These are phyloP conservation scores for Plectosphaerella plurivora DNA, from an alignment of 2,329 filamentous ascomycete species.

Conservation along the genomic window DNA sequence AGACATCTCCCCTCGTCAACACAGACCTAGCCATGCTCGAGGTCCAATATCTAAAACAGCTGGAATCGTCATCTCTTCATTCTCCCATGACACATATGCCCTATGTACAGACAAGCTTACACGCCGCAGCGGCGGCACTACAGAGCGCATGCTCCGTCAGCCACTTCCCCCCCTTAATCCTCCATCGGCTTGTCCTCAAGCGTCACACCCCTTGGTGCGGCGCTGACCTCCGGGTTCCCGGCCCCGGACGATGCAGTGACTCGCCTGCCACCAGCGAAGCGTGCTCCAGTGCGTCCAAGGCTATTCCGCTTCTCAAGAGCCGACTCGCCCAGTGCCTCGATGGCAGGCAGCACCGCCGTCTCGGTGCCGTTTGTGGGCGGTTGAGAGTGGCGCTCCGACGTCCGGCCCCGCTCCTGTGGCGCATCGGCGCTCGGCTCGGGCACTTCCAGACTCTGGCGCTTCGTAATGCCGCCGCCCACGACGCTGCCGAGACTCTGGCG, in stretches of 20 bases:
- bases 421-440: slow-evolving; percentile 51
- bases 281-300: slow-evolving; percentile 46
- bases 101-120: neutral
- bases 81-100: neutral
- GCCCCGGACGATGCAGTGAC: slow-evolving; percentile 29
- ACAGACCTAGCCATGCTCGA: too few species aligned
- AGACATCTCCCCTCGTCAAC: too few species aligned
- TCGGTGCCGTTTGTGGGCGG: slow-evolving; percentile 36
- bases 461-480: slow-evolving; percentile 28
- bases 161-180: slow-evolving; percentile 26
- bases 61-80: neutral
- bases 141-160: neutral
- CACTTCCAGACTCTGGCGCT: slow-evolving; percentile 75
- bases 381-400: neutral
- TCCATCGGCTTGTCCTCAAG: slow-evolving; percentile 50
- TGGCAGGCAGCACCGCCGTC: slow-evolving; percentile 7
- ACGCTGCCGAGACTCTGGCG: slow-evolving; percentile 47
- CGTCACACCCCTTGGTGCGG: slow-evolving; percentile 37
- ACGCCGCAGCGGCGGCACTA: neutral
- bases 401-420: slow-evolving; percentile 11
- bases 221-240: slow-evolving; percentile 12
- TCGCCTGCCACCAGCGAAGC: slow-evolving; percentile 49
- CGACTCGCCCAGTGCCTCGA: slow-evolving; percentile 16
- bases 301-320: slow-evolving; percentile 61
- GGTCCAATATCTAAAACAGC: neutral